Evolutionary conservation across 2,329 filamentous ascomycete species (phyloP).

Genomic region (Xylaria sp.): DNA sequence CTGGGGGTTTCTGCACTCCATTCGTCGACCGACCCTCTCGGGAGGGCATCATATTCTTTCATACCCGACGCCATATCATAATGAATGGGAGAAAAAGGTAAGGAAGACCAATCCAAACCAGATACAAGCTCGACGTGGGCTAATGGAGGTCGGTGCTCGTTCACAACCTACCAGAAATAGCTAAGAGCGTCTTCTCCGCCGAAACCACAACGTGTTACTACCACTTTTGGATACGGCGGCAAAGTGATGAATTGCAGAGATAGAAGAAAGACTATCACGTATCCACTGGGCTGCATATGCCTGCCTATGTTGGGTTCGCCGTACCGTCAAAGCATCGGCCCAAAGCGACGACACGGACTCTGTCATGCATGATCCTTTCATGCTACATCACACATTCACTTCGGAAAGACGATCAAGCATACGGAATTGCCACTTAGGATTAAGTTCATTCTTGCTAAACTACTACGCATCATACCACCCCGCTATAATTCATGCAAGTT

Average conservation of each 20-base stretch:
- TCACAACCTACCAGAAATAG: not conserved
- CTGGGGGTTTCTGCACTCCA: not conserved
- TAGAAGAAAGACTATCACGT: not conserved
- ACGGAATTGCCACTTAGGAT: not conserved
- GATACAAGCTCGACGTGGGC: too few relatives aligned
- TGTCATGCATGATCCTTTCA: not conserved
- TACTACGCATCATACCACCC: not conserved
- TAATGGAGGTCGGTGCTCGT: not conserved
- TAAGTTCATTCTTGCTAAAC: not conserved
- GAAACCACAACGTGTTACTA: not conserved
- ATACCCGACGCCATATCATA: not conserved
- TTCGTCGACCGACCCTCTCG: not conserved
- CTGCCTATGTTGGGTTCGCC: not conserved
- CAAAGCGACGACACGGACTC: not conserved
- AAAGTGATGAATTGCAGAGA: not conserved
- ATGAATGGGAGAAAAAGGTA: not conserved
- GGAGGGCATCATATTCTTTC: not conserved
- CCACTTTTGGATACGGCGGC: not conserved
- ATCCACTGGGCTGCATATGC: not conserved
- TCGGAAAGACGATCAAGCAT: not conserved
- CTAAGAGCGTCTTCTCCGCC: not conserved
- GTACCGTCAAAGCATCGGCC: not conserved
- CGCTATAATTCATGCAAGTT: not conserved
- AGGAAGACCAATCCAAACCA: not conserved
- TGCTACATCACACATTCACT: not conserved